Evolutionary conservation across 2,329 filamentous ascomycete genomes (phyloP).

Genomic region (Sporothrix euskadiensis): DNA sequence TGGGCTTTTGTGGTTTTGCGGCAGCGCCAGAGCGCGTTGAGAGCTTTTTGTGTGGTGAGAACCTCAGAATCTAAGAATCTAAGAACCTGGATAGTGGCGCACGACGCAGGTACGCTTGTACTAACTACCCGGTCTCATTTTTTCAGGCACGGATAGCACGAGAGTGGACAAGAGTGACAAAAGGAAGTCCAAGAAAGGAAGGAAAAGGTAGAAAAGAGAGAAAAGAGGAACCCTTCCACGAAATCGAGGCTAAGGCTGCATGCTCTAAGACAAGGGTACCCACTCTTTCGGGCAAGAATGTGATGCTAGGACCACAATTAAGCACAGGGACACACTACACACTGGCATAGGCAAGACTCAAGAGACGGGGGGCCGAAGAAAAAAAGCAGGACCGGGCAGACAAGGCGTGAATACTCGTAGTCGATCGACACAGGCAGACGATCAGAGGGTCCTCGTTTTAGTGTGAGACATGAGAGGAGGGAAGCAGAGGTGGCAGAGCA

Average conservation of each 20-base stretch:
- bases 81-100: not conserved
- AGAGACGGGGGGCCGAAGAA: not conserved
- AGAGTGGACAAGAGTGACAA: not conserved
- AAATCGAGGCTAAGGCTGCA: slow-evolving; percentile 11
- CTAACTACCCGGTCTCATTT: not conserved
- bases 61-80: not conserved
- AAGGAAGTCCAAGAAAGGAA: not conserved
- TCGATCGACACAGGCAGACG: slow-evolving; percentile 4
- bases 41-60: not conserved
- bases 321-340: not conserved
- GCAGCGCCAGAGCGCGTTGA: not conserved
- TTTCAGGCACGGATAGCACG: not conserved
- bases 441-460: slow-evolving; percentile 20
- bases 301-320: slow-evolving; percentile 5
- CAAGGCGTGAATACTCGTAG: slow-evolving; percentile 1
- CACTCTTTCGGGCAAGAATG: slow-evolving; percentile 28
- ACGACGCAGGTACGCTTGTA: not conserved
- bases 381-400: slow-evolving; percentile 6
- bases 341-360: not conserved
- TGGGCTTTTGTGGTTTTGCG: not conserved
- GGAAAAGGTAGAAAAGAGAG: slow-evolving; percentile 5
- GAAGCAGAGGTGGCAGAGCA: not conserved
- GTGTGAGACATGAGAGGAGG: not conserved
- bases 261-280: slow-evolving; percentile 24
- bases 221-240: not conserved